A percentile compares a stretch with the other conserved stretches of the same genome.
These are phyloP conservation scores for Dissophora ornata DNA, from an alignment of 192 early-diverging fungal species.

Conservation along the genomic window DNA sequence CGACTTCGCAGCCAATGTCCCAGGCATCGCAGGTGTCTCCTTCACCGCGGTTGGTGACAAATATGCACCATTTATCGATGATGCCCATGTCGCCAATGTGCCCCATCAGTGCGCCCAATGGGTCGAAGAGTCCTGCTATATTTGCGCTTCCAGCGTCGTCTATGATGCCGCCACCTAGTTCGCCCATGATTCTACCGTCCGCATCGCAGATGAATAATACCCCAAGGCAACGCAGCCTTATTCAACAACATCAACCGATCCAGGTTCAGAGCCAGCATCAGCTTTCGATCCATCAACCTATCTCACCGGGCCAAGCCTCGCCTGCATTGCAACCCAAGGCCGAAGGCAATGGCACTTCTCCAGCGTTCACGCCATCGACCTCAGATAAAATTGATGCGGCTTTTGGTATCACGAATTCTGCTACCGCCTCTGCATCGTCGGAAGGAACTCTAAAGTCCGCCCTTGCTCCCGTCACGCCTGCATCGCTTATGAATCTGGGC, in stretches of 20 bases:
- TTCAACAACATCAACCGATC: slow-evolving; percentile 15
- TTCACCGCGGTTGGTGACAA: slow-evolving; percentile 42
- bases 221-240: slow-evolving; percentile 30
- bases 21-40: slow-evolving; percentile 22
- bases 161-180: slow-evolving; percentile 53
- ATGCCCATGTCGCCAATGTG: slow-evolving; percentile 38
- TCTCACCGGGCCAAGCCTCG: slow-evolving; percentile 12
- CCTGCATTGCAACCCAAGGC: slow-evolving; percentile 17
- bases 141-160: slow-evolving; percentile 48
- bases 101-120: slow-evolving; percentile 6
- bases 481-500: slow-evolving; percentile 73
- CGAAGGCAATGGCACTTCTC: background rate
- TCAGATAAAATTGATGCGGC: background rate
- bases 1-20: slow-evolving; percentile 35
- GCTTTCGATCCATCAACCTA: slow-evolving; percentile 43
- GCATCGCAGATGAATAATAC: slow-evolving; percentile 26
- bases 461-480: slow-evolving; percentile 76
- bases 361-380: background rate
- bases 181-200: slow-evolving; percentile 46
- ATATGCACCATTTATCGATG: slow-evolving; percentile 52
- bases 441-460: slow-evolving; percentile 23
- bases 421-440: background rate
- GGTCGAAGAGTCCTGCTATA: slow-evolving; percentile 41
- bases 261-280: slow-evolving; percentile 39
- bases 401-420: background rate